Evolutionary conservation across 2,329 filamentous ascomycete species (phyloP), one percentile per base, ranked within the genome.

Genomic region (Claviceps pazoutovae): DNA sequence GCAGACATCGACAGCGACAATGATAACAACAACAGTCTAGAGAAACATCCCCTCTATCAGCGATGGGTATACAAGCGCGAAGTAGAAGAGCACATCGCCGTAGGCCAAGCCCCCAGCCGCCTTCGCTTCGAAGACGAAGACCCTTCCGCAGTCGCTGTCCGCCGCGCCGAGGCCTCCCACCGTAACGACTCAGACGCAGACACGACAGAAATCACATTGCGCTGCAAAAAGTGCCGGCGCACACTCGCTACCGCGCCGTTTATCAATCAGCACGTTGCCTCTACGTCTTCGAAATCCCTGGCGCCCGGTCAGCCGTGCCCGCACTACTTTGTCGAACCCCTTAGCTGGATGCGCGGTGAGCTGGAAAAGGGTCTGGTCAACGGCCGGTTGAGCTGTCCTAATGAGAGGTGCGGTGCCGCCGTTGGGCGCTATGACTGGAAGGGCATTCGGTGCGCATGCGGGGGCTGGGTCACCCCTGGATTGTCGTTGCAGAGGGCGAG

Each of bases 351-450:
- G 93, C 82, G 86, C 6, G 73, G 82, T 1, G 83, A 84, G 60
- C 79, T 98, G 3, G 86, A 90, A 60, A 78, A 86, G 61, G 89
- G 87, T 30, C 80, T 83, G 55, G 74, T 97, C 23, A 87, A 90
- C 54, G 93, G 93, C 23, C 82, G 91, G 9, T 74, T 98, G 36
- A 79, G 82, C 53, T 98, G 93, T 62, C 91, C 93, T 9, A 86
- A 83, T 59, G 54, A 65, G 8, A 85, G 84, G 61, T 98, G 93
- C 66, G 80, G 79, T 46, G 82, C 86, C 42, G 88, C 88, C 50
- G 80, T 97, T 47, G 93, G 93, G 41, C 86, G 93, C 60, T 98
- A 96, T 64, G 86, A 91, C 50, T 98, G 93, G 93, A 88, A 94
- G 65, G 93, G 93, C 14, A 84, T 96, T 75, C 83, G 82, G 65